Conservation (phyloP, 106 monocot genomes). For the Allium cepa region DNA sequence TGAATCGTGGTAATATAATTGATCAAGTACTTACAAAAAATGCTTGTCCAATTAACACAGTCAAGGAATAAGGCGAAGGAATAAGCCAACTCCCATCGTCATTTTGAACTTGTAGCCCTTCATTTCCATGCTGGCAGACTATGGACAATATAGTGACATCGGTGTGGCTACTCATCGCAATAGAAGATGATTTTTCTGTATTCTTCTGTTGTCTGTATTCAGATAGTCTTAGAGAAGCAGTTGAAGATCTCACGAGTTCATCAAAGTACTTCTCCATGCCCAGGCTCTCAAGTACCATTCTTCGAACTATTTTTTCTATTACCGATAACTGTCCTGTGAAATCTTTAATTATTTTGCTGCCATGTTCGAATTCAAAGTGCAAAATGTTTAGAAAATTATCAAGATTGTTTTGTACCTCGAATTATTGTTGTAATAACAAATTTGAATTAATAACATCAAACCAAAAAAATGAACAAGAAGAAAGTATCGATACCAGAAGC, state of each 20-base stretch:
- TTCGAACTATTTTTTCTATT: constrained; percentile 7
- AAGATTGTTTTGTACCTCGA: too few species aligned
- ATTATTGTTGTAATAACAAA: too few species aligned
- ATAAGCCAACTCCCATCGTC: constrained; percentile 8
- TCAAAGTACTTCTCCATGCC: not conserved
- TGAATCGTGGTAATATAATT: too few species aligned
- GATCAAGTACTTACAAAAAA: constrained; percentile 4
- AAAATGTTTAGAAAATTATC: too few species aligned
- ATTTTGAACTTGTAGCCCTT: constrained; percentile 5
- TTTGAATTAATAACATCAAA: too few species aligned
- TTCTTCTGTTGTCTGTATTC: not conserved
- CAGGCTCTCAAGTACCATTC: constrained; percentile 9
- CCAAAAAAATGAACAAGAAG: not conserved
- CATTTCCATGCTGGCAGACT: constrained; percentile 7
- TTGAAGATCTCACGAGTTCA: not conserved
- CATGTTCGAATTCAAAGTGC: not conserved
- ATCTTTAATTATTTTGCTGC: not conserved
- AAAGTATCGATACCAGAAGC: not conserved
- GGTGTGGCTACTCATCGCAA: not conserved
- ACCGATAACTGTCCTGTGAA: not conserved
- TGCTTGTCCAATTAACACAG: constrained; percentile 7
- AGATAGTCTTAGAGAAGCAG: not conserved
- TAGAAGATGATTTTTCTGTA: not conserved
- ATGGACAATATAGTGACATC: not conserved
- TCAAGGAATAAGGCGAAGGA: constrained; percentile 5